Base-by-base conservation (phyloP, 2,329 filamentous ascomycete genomes). In the Monosporascus sp. region DNA sequence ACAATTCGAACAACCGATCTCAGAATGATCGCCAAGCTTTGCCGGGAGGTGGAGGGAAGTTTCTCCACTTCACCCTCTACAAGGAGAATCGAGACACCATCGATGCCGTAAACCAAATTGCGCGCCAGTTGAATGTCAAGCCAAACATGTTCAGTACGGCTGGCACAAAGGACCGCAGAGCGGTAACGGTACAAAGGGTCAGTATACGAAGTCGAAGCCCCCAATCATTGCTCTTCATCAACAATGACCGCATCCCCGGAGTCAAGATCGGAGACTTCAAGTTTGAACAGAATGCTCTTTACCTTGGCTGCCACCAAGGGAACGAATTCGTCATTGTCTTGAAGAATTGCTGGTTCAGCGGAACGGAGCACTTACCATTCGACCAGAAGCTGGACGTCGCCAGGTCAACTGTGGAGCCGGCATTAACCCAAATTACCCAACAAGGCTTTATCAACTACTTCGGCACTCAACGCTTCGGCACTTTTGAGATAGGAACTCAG, bases 31-130 rank as follows among this genome's bases (percentile, higher is more conserved):
- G 57, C 35, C 58, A 60, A 52, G 56, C 61, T 27, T 55, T 60
- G 51, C 58, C 59, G 59, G 61, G 35, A 60, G 63, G 54, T 56
- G 69, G 79, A n/a, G 90, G 88, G 19, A 87, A 91, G 48, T 94
- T 90, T 68, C 75, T 96, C 16, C 91, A 96, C 69, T 96, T 96
- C 69, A 93, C 89, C 0, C 78, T 97, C 50, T 95, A 93, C 81
- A 97, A 97, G 73, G 92, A 96, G 73, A 97, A 97, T 73, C 92
- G 93, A 67, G 92, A 97, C 67, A 97, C 92, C 1, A 95, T 96
- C 89, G 92, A 97, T 63, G 87, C 90, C 0, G 78, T 95, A 51
- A 86, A 84, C 51, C 89, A 88, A 64, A 80, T 97, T 41, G 83
- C 86, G 1, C 87, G 87, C 44, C 80, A 87, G 58, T 73, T 96